Base-by-base conservation (phyloP, 495 filamentous ascomycete genomes). In the Halenospora varia region DNA sequence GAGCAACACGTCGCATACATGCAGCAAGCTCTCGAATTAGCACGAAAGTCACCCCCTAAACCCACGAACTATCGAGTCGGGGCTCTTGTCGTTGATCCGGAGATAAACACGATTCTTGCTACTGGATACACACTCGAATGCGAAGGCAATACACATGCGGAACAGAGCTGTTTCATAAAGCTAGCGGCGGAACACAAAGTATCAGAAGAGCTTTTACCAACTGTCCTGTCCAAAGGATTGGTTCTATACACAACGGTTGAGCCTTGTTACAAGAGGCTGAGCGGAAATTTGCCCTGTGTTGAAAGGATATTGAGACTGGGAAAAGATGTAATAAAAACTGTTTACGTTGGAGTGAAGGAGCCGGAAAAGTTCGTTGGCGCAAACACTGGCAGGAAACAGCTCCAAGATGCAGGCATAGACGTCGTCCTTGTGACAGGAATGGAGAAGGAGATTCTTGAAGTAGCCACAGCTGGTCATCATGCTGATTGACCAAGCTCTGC, bases 31-130 rank as follows among this genome's bases (percentile, higher is more conserved):
- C 82, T 98, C 39, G 69, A 76, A 39, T 78, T 90, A 40, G 93
- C 94, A 9, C 75, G 81, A 25, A 77, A 87, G 63, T 93, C 92
- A 2, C 87, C 88, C 10, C 87, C 89, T 3, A 90, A 88, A 51
- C 86, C 93, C 10, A 91, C 90, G 42, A 97, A 97, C 71, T 98
- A 89, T 75, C 84, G 93, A 58, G 92, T 98, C 39, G 94, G 94
- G 56, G 94, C 94, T 6, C 65, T 96, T 45, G 74, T 97, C 25
- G 75, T 96, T 24, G 78, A 85, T 48, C 62, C 79, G 23, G 65
- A 68, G 18, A 67, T 75, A 25, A 80, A 87, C 62, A 73, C 78
- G 10, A 77, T 96, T 61, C 80, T 96, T 41, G 81, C 88, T 1
- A 92, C 89, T 1, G 92, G 93, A 50, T 97, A 92, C 76, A 96